A percentile compares a stretch with the other conserved stretches of the same genome.
Evolutionary conservation across 2,329 filamentous ascomycete genomes (phyloP).

Genomic region (Albophoma yamanashiensis): DNA sequence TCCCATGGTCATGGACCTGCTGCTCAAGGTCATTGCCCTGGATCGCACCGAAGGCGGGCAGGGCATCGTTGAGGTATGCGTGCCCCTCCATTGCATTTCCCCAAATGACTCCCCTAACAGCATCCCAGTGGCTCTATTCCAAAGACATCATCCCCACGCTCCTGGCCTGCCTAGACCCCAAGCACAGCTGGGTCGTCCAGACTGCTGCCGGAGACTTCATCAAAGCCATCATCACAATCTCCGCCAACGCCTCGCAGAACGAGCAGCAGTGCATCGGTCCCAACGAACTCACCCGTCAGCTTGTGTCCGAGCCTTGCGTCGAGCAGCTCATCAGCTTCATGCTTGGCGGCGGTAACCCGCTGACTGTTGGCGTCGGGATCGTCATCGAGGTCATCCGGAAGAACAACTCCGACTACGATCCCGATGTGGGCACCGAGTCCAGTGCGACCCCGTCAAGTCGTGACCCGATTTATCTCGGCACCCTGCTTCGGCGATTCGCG

Average conservation of each 20-base stretch:
- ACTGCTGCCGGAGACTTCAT: conserved; percentile 95
- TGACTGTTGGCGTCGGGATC: conserved; percentile 94
- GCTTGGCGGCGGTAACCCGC: conserved; percentile 83
- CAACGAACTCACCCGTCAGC: conserved; percentile 88
- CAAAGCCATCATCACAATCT: conserved; percentile 98
- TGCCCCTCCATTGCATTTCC: not conserved
- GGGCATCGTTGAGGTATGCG: conserved; percentile 80
- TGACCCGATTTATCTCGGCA: conserved; percentile 93
- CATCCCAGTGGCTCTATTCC: conserved; percentile 71
- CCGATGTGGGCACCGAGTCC: conserved; percentile 75
- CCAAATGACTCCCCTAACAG: conserved; percentile 8
- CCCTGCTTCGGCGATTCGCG: conserved; percentile 78
- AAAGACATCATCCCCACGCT: conserved; percentile 81
- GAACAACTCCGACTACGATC: conserved; percentile 98
- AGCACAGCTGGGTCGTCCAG: conserved; percentile 82
- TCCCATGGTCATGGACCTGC: conserved; percentile 94
- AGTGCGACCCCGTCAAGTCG: conserved; percentile 70
- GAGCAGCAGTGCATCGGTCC: conserved; percentile 98
- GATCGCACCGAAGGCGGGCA: conserved; percentile 87
- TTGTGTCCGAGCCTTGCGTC: conserved; percentile 79
- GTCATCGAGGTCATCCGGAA: conserved; percentile 98
- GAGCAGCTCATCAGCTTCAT: conserved; percentile 82
- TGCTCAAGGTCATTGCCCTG: conserved; percentile 93
- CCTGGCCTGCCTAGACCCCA: conserved; percentile 74
- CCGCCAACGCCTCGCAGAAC: conserved; percentile 93